Percentiles rank a stretch among this genome's conserved stretches.
phyloP scores from a whole-genome alignment of 2,329 filamentous ascomycete genomes.

The Fusarium papillatum region DNA sequence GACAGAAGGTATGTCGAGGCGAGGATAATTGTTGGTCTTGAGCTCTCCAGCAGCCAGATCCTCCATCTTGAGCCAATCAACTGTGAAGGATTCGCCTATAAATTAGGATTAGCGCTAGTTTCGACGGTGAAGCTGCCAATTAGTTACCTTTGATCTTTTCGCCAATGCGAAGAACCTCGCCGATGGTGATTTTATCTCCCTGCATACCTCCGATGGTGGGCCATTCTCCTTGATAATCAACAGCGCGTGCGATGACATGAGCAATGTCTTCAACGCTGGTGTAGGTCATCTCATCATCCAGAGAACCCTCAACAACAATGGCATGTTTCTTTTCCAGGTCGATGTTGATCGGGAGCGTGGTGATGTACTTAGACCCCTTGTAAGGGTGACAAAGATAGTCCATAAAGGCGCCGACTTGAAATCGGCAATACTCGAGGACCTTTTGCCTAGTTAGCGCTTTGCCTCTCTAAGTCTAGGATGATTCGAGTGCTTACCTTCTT shows the following conservation, averaged over 20 bases:
- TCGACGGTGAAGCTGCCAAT: neutral
- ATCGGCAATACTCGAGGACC: conserved; percentile 67
- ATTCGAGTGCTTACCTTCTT: conserved; percentile 47
- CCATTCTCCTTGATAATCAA: conserved; percentile 59
- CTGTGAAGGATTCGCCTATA: conserved; percentile 23
- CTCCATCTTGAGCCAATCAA: conserved; percentile 31
- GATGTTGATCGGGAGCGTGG: conserved; percentile 50
- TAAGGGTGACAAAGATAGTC: conserved; percentile 66
- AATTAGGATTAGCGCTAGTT: conserved; percentile 29
- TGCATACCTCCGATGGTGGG: conserved; percentile 56
- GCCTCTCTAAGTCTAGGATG: too few species aligned
- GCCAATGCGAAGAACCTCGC: conserved; percentile 53
- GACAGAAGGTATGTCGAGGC: conserved; percentile 24
- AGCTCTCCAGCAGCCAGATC: conserved; percentile 31
- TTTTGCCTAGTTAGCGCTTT: conserved; percentile 33
- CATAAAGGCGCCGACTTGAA: conserved; percentile 66
- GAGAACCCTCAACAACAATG: conserved; percentile 55
- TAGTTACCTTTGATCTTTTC: conserved; percentile 54
- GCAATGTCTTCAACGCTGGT: conserved; percentile 60
- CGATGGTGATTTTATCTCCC: conserved; percentile 50
- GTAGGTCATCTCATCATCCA: conserved; percentile 56
- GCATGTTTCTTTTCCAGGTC: conserved; percentile 55
- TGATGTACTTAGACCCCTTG: conserved; percentile 58
- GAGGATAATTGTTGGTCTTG: conserved; percentile 41
- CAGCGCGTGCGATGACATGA: conserved; percentile 51